These are phyloP conservation scores for Torulaspora quercuum DNA, from an alignment of 805 yeast species.

Conservation along the genomic window DNA sequence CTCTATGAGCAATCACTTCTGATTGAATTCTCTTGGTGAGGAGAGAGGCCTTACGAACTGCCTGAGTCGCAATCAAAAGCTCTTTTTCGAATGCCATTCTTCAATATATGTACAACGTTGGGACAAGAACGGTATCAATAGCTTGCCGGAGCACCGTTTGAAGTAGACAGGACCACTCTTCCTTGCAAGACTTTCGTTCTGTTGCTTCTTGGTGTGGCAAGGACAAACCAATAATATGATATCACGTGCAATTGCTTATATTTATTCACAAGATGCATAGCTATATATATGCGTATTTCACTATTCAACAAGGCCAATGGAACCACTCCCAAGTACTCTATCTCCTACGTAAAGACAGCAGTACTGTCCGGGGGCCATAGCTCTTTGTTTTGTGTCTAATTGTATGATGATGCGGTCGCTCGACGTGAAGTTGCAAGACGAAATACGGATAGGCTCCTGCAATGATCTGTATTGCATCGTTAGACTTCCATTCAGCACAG, in stretches of 20 bases:
- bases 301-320: slow-evolving; percentile 14
- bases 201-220: too few species aligned
- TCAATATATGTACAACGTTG: too few species aligned
- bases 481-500: slow-evolving; percentile 25
- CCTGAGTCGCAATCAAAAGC: slow-evolving; percentile 75
- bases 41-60: slow-evolving; percentile 82
- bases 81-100: slow-evolving; percentile 55
- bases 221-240: too few species aligned
- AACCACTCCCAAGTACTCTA: slow-evolving; percentile 65
- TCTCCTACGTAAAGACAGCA: slow-evolving; percentile 68
- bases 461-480: slow-evolving; percentile 70
- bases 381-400: slow-evolving; percentile 51
- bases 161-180: too few species aligned
- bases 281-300: not conserved
- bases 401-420: too few species aligned
- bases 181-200: too few species aligned
- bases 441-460: slow-evolving; percentile 52
- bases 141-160: too few species aligned
- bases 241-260: slow-evolving; percentile 11
- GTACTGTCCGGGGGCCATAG: slow-evolving; percentile 88
- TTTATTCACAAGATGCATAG: slow-evolving; percentile 4
- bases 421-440: slow-evolving; percentile 22
- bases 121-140: too few species aligned
- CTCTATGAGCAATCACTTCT: slow-evolving; percentile 47
- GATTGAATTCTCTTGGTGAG: slow-evolving; percentile 65